These are phyloP conservation scores for Vicia villosa DNA, from an alignment of 306 rosid species.

Conservation along the genomic window DNA sequence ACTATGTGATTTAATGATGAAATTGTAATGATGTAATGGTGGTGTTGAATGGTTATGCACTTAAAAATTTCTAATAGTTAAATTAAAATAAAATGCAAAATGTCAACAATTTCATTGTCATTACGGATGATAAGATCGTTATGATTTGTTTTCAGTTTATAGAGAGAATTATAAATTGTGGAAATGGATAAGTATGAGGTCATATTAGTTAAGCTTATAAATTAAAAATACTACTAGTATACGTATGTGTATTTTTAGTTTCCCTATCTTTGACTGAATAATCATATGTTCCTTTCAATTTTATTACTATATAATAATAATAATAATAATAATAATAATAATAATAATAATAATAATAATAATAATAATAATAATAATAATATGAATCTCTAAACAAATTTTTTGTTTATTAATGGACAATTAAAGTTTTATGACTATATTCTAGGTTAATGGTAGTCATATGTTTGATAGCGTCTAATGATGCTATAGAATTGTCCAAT, in stretches of 20 bases:
- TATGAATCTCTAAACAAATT: no score
- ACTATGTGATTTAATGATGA: conserved; percentile 33
- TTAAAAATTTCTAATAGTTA: conserved; percentile 2
- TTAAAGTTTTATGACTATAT: no score
- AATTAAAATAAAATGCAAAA: conserved; percentile 8
- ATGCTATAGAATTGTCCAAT: no score
- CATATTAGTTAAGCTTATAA: conserved; percentile 11
- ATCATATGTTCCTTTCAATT: conserved; percentile 27
- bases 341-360: no score
- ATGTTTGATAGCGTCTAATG: no score
- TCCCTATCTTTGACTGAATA: conserved; percentile 31
- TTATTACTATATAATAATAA: not conserved
- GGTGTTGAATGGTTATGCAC: conserved; percentile 9
- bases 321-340: no score
- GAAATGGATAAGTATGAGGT: conserved; percentile 33
- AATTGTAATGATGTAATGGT: conserved; percentile 26
- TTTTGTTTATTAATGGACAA: no score
- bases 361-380: no score
- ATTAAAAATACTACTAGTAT: not conserved
- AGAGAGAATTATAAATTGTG: not conserved
- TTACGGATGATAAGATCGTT: conserved; percentile 20
- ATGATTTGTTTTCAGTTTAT: not conserved
- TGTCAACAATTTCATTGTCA: conserved; percentile 34
- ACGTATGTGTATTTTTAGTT: conserved; percentile 14
- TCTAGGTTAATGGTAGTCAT: no score